phyloP scores from a whole-genome alignment of 192 early-diverging fungal genomes.

The Phlyctochytrium bullatum region DNA sequence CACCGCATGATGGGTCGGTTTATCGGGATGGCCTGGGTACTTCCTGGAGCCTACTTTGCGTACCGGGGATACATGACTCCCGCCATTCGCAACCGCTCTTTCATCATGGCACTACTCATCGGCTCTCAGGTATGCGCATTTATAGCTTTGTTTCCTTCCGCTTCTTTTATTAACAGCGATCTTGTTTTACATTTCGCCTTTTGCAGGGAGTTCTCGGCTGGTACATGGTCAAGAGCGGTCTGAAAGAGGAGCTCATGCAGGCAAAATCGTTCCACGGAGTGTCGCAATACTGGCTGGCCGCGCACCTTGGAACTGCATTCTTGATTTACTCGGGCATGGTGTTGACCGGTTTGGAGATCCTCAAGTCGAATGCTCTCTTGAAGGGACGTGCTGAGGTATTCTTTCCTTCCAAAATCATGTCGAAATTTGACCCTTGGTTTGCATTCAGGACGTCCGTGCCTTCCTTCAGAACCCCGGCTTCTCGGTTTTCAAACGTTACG shows the following conservation, averaged over 20 bases:
- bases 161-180: background rate
- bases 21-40: slow-evolving; percentile 82
- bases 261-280: slow-evolving; percentile 85
- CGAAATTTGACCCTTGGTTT: background rate
- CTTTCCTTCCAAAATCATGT: too few relatives aligned
- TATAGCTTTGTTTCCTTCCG: background rate
- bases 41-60: slow-evolving; percentile 86
- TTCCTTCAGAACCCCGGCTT: slow-evolving; percentile 8
- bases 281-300: slow-evolving; percentile 88
- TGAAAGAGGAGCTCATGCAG: slow-evolving; percentile 75
- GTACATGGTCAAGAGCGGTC: slow-evolving; percentile 97
- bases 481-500: slow-evolving; percentile 41
- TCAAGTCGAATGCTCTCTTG: too few relatives aligned
- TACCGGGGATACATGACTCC: slow-evolving; percentile 71
- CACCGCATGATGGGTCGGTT: slow-evolving; percentile 93
- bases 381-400: slow-evolving; percentile 2
- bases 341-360: slow-evolving; percentile 73
- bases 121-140: slow-evolving; percentile 7
- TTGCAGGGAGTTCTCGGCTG: slow-evolving; percentile 85
- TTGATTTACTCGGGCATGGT: slow-evolving; percentile 79
- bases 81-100: slow-evolving; percentile 43
- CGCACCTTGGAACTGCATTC: slow-evolving; percentile 87
- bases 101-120: slow-evolving; percentile 30
- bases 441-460: background rate
- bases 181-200: too few relatives aligned